Evolutionary conservation across 192 early-diverging fungal species (phyloP), one percentile per base, ranked within the genome.

Genomic region (Lunasporangiospora selenospora): DNA sequence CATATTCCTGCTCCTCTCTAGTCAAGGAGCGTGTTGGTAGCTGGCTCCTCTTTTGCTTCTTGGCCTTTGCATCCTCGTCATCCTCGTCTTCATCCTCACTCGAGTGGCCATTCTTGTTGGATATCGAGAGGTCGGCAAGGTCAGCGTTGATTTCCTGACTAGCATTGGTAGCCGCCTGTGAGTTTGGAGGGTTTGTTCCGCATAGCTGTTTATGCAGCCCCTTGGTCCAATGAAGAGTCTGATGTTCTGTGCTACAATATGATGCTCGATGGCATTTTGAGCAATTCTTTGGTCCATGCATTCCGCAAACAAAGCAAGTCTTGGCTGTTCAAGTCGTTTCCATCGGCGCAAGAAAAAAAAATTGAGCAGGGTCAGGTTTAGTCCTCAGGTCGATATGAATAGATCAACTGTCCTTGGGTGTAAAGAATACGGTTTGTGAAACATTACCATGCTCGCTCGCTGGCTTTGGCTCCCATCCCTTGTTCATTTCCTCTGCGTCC

Each of bases 221-320:
- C 13, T 75, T 63, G 11, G 75, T 89, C 95, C 95, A 99, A 78
- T 97, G 89, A 0, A 83, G 55, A 12, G 88, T 53, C 80, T 98
- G 96, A 76, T 98, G 96, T 8, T 85, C 84, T 41, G 86, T 87
- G 19, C 85, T 88, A 77, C 97, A 98, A 79, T 99, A 99, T 29
- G 62, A 65, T 10, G 79, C 82, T 15, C 31, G 41, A 31, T 88
- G 80, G 58, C 97, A 99, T 52, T 84, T 82, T 50, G 87, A 84
- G 76, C 97, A 99, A 13, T 67, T 69, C 65, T 93, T 93, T 36
- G 77, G 77, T 31, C 87, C 93, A n/a, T 66, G 53, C 45, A 89
- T 56, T 23, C 90, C 90, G 57, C 93, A 95, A 9, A 95, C 84
- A 12, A 77, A 79, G 58, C 93, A 95, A 30, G 77, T 49, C 23